Conservation (phyloP, 2,329 filamentous ascomycete genomes). For the Pseudogymnoascus sp. region DNA sequence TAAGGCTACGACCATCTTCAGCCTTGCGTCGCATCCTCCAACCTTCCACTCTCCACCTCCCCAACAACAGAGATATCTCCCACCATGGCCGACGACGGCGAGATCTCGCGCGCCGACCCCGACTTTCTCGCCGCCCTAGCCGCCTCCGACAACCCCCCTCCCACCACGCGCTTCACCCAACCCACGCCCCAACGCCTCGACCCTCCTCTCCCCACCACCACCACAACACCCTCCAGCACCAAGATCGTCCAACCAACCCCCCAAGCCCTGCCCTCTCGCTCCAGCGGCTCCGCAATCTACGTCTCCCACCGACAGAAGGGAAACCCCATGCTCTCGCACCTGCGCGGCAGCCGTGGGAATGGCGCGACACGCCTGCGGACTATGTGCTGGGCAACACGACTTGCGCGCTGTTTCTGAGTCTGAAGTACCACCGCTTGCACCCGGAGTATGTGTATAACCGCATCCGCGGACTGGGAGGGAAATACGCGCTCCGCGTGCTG, state of each 20-base stretch:
- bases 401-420: constrained; percentile 83
- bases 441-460: constrained; percentile 97
- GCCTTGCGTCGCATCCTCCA: neutral
- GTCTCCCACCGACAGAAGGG: constrained; percentile 91
- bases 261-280: constrained; percentile 65
- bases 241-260: constrained; percentile 82
- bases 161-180: constrained; percentile 35
- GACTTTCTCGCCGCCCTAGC: constrained; percentile 51
- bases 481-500: constrained; percentile 80
- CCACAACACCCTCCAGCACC: constrained; percentile 27
- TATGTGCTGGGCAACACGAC: constrained; percentile 83
- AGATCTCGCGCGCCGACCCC: constrained; percentile 52
- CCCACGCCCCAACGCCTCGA: constrained; percentile 52
- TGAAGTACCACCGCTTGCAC: constrained; percentile 96
- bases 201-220: constrained; percentile 38
- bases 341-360: constrained; percentile 87
- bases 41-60: neutral
- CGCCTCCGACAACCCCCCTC: constrained; percentile 27
- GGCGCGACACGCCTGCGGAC: constrained; percentile 92
- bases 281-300: constrained; percentile 68
- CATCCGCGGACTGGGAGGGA: constrained; percentile 75
- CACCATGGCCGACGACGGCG: constrained; percentile 43
- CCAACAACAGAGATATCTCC: neutral
- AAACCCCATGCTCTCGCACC: constrained; percentile 80
- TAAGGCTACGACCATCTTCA: neutral